Percentiles rank a stretch among this genome's conserved stretches.
Evolutionary conservation across 768 basidiomycete genomes (phyloP).

Genomic region (Lactifluus hygrophoroides): DNA sequence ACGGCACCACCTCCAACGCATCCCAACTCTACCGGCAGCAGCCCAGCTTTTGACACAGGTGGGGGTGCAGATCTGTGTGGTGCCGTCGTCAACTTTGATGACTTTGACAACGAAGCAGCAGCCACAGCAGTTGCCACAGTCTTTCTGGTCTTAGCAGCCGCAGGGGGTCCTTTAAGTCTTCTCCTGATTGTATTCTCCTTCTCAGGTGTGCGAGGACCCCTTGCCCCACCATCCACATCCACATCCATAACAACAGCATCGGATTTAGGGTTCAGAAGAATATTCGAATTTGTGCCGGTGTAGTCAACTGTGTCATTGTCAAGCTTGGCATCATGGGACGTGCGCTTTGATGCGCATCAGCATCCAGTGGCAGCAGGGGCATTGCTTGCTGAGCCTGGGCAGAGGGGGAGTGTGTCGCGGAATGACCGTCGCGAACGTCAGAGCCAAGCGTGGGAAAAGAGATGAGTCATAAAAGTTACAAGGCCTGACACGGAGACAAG

Average conservation of each 20-base stretch:
- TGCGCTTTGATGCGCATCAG: constrained; percentile 15
- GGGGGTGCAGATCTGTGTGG: neutral
- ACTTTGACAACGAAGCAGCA: neutral
- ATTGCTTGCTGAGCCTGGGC: constrained; percentile 9
- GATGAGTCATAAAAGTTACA: no score
- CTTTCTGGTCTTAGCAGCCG: constrained; percentile 1
- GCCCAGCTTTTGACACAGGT: neutral
- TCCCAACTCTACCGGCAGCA: neutral
- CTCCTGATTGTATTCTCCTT: constrained; percentile 21
- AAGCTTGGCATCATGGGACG: constrained; percentile 7
- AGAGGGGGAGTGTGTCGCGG: no score
- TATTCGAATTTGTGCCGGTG: neutral
- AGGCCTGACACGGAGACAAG: no score
- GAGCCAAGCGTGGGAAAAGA: no score
- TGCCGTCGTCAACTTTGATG: neutral
- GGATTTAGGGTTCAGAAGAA: neutral
- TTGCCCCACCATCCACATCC: neutral
- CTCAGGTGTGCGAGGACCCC: constrained; percentile 8
- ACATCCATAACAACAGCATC: neutral
- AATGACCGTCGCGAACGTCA: no score
- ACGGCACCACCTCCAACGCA: constrained; percentile 15
- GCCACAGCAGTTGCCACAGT: neutral
- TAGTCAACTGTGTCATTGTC: constrained; percentile 11
- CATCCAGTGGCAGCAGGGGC: constrained; percentile 24
- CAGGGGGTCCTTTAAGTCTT: constrained; percentile 10